These are phyloP conservation scores for Aspergillus fumigatus DNA, from an alignment of 2,329 filamentous ascomycete genomes.

Conservation along the genomic window DNA sequence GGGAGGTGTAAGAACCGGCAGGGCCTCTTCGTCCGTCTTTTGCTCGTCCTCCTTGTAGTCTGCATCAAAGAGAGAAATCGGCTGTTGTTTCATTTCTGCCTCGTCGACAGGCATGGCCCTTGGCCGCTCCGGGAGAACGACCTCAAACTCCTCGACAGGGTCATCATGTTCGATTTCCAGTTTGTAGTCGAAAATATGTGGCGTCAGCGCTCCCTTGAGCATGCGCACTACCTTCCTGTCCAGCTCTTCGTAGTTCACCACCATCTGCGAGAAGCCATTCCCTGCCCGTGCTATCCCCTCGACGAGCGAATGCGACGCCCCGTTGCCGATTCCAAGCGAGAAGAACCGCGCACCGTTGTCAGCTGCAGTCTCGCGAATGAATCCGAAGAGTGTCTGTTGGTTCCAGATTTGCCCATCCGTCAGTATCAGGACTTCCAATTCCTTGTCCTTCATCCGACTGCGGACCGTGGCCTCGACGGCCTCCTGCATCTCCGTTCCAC, in stretches of 20 bases:
- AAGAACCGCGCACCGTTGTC: conserved; percentile 52
- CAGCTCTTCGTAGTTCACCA: conserved; percentile 60
- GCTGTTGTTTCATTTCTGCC: conserved; percentile 26
- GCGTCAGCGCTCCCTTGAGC: conserved; percentile 65
- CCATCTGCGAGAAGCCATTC: conserved; percentile 59
- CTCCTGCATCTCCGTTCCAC: conserved; percentile 51
- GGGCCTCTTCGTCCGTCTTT: conserved; percentile 39
- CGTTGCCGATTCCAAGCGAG: conserved; percentile 50
- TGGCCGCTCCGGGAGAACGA: conserved; percentile 52
- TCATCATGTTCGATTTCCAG: conserved; percentile 59
- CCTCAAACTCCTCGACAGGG: conserved; percentile 54
- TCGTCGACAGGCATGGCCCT: conserved; percentile 5
- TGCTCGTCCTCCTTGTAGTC: conserved; percentile 37
- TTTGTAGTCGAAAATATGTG: conserved; percentile 61
- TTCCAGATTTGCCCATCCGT: conserved; percentile 55
- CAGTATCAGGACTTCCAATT: conserved; percentile 52
- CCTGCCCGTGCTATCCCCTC: conserved; percentile 57
- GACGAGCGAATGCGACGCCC: conserved; percentile 53
- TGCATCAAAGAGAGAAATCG: conserved; percentile 59
- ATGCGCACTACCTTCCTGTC: conserved; percentile 67
- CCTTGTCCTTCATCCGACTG: conserved; percentile 42
- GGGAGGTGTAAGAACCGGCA: conserved; percentile 52
- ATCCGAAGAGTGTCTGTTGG: conserved; percentile 46
- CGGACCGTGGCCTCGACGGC: conserved; percentile 47
- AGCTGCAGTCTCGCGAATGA: conserved; percentile 43